Conservation (phyloP, 192 early-diverging fungal genomes). For the Umbelopsis sp. region DNA sequence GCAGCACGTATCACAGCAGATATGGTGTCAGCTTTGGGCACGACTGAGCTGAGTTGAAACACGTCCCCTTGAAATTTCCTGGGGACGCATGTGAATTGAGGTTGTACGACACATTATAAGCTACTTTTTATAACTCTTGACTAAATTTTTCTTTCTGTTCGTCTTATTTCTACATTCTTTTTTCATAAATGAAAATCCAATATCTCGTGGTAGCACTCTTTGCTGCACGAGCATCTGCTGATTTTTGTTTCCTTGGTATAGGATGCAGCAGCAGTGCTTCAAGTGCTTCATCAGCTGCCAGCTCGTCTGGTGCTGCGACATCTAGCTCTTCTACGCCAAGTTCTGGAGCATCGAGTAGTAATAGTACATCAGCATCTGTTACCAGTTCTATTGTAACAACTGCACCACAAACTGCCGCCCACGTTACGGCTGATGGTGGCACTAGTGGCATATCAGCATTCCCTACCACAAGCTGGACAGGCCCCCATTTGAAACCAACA, state of each 20-base stretch:
- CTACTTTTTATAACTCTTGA: background rate
- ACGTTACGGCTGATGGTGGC: constrained; percentile 8
- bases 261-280: background rate
- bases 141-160: background rate
- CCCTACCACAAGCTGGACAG: constrained; percentile 5
- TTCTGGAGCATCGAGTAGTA: background rate
- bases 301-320: background rate
- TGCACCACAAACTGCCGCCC: background rate
- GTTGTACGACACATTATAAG: no score
- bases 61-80: no score
- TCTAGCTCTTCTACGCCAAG: background rate
- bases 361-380: background rate
- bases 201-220: background rate
- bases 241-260: background rate
- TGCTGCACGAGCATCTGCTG: constrained; percentile 2
- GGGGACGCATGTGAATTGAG: no score
- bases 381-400: background rate
- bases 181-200: background rate
- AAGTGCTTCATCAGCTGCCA: background rate
- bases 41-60: no score
- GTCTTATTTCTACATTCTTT: background rate
- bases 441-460: constrained; percentile 7
- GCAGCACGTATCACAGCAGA: no score
- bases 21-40: no score
- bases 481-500: constrained; percentile 11